These are phyloP conservation scores for Ophiocordyceps australis DNA, from an alignment of 2,329 filamentous ascomycete species.

Conservation along the genomic window DNA sequence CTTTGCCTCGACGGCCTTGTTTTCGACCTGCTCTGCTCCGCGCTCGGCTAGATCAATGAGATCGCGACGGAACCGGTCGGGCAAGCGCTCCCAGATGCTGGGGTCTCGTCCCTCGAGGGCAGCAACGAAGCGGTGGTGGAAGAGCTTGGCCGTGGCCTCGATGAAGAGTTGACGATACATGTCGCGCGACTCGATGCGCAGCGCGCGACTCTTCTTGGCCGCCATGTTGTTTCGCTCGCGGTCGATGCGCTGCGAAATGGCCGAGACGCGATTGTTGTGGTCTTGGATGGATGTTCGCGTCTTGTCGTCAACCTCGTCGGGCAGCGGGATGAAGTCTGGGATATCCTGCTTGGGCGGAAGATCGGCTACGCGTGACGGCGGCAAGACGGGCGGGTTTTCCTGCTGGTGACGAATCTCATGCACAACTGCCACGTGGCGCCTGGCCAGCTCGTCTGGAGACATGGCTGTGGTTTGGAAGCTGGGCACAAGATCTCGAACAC, in stretches of 20 bases:
- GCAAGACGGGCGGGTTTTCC: slow-evolving; percentile 10
- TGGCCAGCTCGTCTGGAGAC: slow-evolving; percentile 6
- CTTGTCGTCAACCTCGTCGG: slow-evolving; percentile 3
- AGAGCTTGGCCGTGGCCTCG: slow-evolving; percentile 7
- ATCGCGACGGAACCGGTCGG: slow-evolving; percentile 6
- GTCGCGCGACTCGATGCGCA: slow-evolving; percentile 10
- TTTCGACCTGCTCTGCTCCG: slow-evolving; percentile 4
- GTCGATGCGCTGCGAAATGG: slow-evolving; percentile 7
- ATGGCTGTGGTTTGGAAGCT: neutral
- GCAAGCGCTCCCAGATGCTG: slow-evolving; percentile 6
- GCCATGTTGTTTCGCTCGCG: slow-evolving; percentile 17
- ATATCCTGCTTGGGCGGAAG: slow-evolving; percentile 10
- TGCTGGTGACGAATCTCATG: slow-evolving; percentile 7
- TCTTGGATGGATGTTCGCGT: slow-evolving; percentile 4
- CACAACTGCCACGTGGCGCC: slow-evolving; percentile 6
- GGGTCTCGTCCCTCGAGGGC: slow-evolving; percentile 7
- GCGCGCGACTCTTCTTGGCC: slow-evolving; percentile 15
- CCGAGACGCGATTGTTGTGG: slow-evolving; percentile 10
- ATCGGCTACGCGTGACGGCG: slow-evolving; percentile 7
- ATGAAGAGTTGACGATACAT: slow-evolving; percentile 7
- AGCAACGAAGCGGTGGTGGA: slow-evolving; percentile 10
- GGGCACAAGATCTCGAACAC: neutral
- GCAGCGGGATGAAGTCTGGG: slow-evolving; percentile 5
- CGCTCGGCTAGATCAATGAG: slow-evolving; percentile 4
- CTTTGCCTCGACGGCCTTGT: slow-evolving; percentile 4